Base-by-base conservation (phyloP, 257 asterid species). In the Penstemon davidsonii region DNA sequence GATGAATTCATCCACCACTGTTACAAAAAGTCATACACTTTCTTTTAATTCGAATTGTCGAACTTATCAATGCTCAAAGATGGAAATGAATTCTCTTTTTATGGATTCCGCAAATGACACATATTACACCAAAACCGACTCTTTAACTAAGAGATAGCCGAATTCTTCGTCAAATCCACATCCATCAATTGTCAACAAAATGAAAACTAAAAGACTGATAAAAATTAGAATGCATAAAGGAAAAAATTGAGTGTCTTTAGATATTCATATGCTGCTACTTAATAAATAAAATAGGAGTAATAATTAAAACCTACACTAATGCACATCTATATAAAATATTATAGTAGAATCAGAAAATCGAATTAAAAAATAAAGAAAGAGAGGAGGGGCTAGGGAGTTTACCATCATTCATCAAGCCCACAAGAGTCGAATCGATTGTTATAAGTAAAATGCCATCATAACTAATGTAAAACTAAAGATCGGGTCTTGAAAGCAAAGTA, bases 121-220 rank as follows among this genome's bases (percentile, higher is more conserved):
- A 6, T 3, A 19, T 57, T 39, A 43, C 62, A 43, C 45, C 67
- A 8, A 46, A 11, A 69, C 51, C 18, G 8, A 4, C 4, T 25
- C 18, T 5, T 8, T 42, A 12, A 41, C 25, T 50, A 58, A 53
- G 12, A 73, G 6, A 52, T 41, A 54, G 47, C 37, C 8, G 49
- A 62, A 59, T 4, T 33, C 25, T 44, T 25, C 58, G 33, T 59
- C 64, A 51, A 40, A 25, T 25, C 43, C 47, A 64, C 55, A 46
- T 66, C n/a, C 70, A 58, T 13, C 50, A 25, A 18, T 36, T 12
- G 46, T 58, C 47, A 39, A 59, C 51, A 52, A 60, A 56, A 66
- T 52, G 47, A 58, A 64, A 58, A 18, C 12, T 8, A 12, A 65
- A 19, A 38, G 9, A 42, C 62, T 25, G 61, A 61, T 1, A 43